phyloP scores from a whole-genome alignment of 306 rosid species.

The Oemleria cerasiformis region DNA sequence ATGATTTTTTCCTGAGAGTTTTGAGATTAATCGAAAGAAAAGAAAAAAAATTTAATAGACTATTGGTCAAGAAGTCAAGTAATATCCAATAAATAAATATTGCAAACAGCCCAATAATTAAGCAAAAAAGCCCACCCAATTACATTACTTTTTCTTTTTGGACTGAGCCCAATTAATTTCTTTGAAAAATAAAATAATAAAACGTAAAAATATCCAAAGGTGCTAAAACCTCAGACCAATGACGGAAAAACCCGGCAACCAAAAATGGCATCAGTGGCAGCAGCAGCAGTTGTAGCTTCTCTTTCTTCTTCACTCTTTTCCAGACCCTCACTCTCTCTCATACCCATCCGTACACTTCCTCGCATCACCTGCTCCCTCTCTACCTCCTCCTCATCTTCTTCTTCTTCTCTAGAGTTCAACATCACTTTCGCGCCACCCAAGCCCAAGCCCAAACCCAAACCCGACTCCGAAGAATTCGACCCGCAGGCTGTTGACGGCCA shows the following conservation, averaged over 20 bases:
- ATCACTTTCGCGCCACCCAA: conserved; percentile 76
- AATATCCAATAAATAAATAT: no score
- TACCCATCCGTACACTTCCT: conserved; percentile 51
- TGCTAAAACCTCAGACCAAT: not conserved
- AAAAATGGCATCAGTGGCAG: conserved; percentile 24
- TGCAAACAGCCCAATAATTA: no score
- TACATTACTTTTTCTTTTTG: not conserved
- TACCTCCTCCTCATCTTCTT: conserved; percentile 37
- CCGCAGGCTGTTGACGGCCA: conserved; percentile 21
- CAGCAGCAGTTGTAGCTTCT: conserved; percentile 34
- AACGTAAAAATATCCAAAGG: not conserved
- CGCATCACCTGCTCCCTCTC: conserved; percentile 43
- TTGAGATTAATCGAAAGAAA: no score
- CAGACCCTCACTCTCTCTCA: conserved; percentile 35
- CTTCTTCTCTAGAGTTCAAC: conserved; percentile 63
- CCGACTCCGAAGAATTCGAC: conserved; percentile 11
- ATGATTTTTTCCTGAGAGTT: no score
- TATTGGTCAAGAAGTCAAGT: no score
- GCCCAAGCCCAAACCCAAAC: conserved; percentile 46
- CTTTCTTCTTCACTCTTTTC: conserved; percentile 36
- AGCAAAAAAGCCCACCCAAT: not conserved
- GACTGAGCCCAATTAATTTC: not conserved
- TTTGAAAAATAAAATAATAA: not conserved
- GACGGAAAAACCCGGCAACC: not conserved
- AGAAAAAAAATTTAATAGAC: no score